Evolutionary conservation across 257 asterid species (phyloP).

Genomic region (Buddleja alternifolia): DNA sequence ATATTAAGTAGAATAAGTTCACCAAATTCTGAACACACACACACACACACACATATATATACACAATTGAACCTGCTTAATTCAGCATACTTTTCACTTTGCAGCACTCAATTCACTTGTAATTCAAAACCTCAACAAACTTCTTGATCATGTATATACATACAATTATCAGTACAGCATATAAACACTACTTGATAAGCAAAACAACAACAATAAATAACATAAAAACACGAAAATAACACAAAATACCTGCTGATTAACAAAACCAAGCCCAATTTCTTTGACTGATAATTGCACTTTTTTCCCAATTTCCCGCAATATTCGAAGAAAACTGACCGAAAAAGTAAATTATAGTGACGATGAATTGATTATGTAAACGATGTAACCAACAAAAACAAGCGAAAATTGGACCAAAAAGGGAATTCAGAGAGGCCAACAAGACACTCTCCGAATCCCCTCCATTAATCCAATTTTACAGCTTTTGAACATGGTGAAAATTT

Average conservation of each 20-base stretch:
- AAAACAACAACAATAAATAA: conserved; percentile 2
- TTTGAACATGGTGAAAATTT: conserved; percentile 51
- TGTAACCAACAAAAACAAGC: neutral
- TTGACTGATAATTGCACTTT: neutral
- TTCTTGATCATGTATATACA: no score
- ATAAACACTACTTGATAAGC: neutral
- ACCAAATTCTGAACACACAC: neutral
- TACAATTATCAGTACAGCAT: no score
- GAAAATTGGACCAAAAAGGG: conserved; percentile 41
- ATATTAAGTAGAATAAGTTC: neutral
- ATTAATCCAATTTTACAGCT: conserved; percentile 59
- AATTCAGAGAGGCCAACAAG: conserved; percentile 78
- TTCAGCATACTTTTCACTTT: no score
- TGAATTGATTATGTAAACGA: neutral
- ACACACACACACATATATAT: neutral
- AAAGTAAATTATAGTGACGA: neutral
- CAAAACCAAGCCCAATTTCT: conserved; percentile 27
- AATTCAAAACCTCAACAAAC: neutral
- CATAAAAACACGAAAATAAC: neutral
- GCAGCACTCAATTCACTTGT: neutral
- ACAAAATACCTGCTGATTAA: conserved; percentile 22
- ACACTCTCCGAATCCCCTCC: conserved; percentile 80
- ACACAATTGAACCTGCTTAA: no score
- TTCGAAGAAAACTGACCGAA: neutral
- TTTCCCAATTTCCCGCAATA: neutral